Evolutionary conservation across 1,284 basidiomycete genomes (phyloP).

Genomic region (Mycena sp.): DNA sequence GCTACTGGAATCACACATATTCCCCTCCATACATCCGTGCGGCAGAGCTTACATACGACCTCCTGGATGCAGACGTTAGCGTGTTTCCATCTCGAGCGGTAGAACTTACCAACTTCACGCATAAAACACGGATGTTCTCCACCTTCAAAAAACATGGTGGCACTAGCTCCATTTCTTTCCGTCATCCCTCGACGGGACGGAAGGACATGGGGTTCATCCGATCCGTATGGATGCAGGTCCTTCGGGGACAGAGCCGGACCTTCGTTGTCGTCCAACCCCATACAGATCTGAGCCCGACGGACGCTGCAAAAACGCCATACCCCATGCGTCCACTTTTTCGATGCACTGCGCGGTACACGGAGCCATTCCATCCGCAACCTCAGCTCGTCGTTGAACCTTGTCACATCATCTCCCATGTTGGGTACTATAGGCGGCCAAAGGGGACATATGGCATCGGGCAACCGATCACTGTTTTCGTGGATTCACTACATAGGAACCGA

Average conservation of each 20-base stretch:
- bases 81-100: slow-evolving; percentile 3
- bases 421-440: neutral
- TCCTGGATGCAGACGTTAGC: neutral
- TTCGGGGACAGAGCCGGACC: neutral
- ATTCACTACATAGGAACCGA: slow-evolving; percentile 3
- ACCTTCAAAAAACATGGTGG: neutral
- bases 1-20: slow-evolving; percentile 9
- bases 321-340: neutral
- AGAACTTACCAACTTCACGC: neutral
- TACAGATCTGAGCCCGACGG: neutral
- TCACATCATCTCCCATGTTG: slow-evolving; percentile 15
- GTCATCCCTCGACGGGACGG: slow-evolving; percentile 1
- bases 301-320: slow-evolving; percentile 3
- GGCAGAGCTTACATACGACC: neutral
- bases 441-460: slow-evolving; percentile 14
- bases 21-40: slow-evolving; percentile 5
- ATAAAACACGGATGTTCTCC: neutral
- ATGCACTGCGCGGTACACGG: slow-evolving; percentile 3
- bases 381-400: slow-evolving; percentile 6
- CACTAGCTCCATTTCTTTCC: slow-evolving; percentile 14
- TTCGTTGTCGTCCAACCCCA: slow-evolving; percentile 4
- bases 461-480: slow-evolving; percentile 13
- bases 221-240: slow-evolving; percentile 1
- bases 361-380: neutral
- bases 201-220: slow-evolving; percentile 13